phyloP scores from a whole-genome alignment of 2,329 filamentous ascomycete species.

The Nemania abortiva region DNA sequence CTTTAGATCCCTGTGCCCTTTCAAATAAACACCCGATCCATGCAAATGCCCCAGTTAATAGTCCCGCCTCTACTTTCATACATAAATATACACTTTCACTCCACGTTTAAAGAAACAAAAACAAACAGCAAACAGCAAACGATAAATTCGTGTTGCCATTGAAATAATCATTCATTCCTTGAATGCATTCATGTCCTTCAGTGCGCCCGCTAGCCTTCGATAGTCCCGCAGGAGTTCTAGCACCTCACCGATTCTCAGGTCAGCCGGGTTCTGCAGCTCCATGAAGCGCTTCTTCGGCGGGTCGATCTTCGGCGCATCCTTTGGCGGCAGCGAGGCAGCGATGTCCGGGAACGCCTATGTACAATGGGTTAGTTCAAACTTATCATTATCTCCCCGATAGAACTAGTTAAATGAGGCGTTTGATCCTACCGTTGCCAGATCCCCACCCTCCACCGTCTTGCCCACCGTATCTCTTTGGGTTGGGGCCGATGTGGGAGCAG shows the following conservation, averaged over 20 bases:
- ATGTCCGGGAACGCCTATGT: conserved; percentile 71
- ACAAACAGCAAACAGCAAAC: not conserved
- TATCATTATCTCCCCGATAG: conserved; percentile 1
- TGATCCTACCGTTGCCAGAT: conserved; percentile 66
- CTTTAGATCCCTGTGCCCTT: conserved; percentile 17
- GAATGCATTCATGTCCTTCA: conserved; percentile 74
- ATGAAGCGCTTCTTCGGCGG: conserved; percentile 80
- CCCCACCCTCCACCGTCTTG: conserved; percentile 63
- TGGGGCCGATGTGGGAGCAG: conserved; percentile 55
- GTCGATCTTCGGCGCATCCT: conserved; percentile 66
- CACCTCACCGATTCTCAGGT: conserved; percentile 80
- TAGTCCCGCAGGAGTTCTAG: conserved; percentile 80
- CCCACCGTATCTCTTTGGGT: conserved; percentile 53
- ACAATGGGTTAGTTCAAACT: conserved; percentile 12
- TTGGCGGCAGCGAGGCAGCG: conserved; percentile 66
- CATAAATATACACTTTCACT: conserved; percentile 3
- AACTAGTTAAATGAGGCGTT: not conserved
- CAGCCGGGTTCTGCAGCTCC: conserved; percentile 75
- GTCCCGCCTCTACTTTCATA: conserved; percentile 1
- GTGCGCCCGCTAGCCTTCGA: conserved; percentile 73
- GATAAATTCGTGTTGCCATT: not conserved
- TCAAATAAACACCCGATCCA: conserved; percentile 30
- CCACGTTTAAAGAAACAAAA: not conserved
- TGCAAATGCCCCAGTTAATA: conserved; percentile 39
- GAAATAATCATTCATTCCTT: conserved; percentile 51